A percentile compares a stretch with the other conserved stretches of the same genome.
These are phyloP conservation scores for Aureobasidium sp. DNA, from an alignment of 2,329 filamentous ascomycete species.

Conservation along the genomic window DNA sequence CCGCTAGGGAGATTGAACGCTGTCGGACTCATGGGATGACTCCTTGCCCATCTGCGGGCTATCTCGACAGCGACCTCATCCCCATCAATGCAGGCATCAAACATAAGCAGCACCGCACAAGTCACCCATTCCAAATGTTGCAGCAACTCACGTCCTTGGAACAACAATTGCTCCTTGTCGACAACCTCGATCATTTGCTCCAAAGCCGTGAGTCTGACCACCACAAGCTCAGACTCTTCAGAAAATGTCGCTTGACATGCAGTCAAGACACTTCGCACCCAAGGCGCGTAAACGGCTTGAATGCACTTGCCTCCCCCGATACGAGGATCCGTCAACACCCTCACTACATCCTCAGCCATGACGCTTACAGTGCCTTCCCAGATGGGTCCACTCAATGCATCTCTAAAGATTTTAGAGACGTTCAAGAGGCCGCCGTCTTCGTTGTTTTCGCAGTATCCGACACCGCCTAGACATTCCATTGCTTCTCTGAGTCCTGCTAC, in stretches of 20 bases:
- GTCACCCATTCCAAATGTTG: neutral
- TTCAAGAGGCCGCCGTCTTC: neutral
- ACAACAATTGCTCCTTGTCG: neutral
- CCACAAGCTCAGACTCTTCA: neutral
- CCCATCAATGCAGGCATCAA: neutral
- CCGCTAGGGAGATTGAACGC: neutral
- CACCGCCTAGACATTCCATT: neutral
- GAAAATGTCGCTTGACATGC: neutral
- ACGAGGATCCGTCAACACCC: neutral
- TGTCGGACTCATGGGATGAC: neutral
- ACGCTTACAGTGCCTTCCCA: neutral
- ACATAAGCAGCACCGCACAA: neutral
- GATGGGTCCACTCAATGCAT: neutral
- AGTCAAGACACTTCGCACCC: neutral
- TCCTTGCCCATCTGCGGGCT: neutral
- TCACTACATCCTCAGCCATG: neutral
- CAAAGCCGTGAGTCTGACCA: neutral
- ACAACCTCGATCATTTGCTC: neutral
- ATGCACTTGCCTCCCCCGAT: neutral
- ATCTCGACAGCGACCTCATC: neutral
- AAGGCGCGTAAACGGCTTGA: neutral
- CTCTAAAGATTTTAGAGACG: neutral
- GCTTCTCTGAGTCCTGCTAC: neutral
- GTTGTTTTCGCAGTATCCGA: neutral
- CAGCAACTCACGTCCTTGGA: neutral